Evolutionary conservation across 2,329 filamentous ascomycete species (phyloP).

Genomic region (Aspergillus fijiensis): DNA sequence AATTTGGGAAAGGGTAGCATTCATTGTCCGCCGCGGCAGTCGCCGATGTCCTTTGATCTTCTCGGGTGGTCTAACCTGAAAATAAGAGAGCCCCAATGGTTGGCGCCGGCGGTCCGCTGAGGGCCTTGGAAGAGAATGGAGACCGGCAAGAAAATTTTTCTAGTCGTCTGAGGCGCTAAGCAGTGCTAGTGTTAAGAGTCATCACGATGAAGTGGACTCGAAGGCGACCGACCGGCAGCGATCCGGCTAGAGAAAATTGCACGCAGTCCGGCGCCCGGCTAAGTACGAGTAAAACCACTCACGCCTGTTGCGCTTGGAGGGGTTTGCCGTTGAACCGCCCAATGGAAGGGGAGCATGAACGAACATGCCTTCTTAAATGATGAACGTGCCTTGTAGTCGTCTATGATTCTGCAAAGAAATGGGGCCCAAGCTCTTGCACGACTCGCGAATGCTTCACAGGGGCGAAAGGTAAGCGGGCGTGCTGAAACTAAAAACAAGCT

Average conservation of each 20-base stretch:
- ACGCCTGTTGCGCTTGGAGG: background rate
- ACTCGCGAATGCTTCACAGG: background rate
- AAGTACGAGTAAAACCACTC: background rate
- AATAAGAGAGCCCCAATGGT: background rate
- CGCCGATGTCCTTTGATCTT: conserved; percentile 4
- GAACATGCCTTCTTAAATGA: conserved; percentile 1
- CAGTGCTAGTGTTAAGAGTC: conserved; percentile 1
- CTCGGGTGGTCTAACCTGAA: background rate
- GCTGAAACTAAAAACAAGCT: too few species aligned
- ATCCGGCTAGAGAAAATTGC: background rate
- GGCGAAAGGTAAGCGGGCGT: background rate
- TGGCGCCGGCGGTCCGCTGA: background rate
- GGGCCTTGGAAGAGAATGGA: conserved; percentile 1
- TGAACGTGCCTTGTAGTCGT: background rate
- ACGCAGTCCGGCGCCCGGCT: background rate
- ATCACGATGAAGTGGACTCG: background rate
- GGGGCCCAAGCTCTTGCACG: conserved; percentile 1
- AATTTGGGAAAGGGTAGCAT: background rate
- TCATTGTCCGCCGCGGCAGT: conserved; percentile 1
- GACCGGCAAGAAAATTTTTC: background rate
- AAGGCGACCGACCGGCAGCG: background rate
- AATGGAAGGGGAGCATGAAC: conserved; percentile 3
- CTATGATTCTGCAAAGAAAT: background rate
- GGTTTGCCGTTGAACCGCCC: conserved; percentile 16
- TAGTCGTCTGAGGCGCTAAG: conserved; percentile 5